Conservation (phyloP, 208 protist genomes). For the Leishmania mexicana region DNA sequence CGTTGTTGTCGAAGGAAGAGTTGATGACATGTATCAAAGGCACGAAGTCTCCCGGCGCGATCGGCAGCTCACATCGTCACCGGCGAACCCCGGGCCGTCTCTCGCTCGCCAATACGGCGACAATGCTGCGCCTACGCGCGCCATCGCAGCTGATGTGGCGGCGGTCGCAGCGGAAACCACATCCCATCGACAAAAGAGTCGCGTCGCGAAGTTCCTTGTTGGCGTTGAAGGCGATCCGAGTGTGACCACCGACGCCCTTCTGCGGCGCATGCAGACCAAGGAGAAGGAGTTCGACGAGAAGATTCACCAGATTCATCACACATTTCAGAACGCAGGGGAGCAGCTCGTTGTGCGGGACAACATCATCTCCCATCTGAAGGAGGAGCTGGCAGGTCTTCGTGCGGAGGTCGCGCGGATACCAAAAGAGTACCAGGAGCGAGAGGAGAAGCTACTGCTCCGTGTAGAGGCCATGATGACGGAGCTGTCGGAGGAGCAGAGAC, state of each 20-base stretch:
- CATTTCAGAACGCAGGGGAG: slow-evolving; percentile 65
- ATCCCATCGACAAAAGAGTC: not conserved
- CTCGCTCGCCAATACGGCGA: slow-evolving; percentile 20
- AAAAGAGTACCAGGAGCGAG: slow-evolving; percentile 27
- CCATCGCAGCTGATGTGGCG: not conserved
- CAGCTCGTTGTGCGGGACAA: slow-evolving; percentile 65
- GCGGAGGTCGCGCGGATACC: slow-evolving; percentile 19
- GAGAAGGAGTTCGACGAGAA: slow-evolving; percentile 78
- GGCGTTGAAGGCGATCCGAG: slow-evolving; percentile 8
- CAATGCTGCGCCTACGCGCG: not conserved
- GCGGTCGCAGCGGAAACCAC: not conserved
- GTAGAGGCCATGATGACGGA: slow-evolving; percentile 32
- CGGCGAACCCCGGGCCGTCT: not conserved
- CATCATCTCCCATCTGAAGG: slow-evolving; percentile 70
- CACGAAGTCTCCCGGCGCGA: not conserved
- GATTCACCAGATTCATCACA: slow-evolving; percentile 78
- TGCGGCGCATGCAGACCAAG: slow-evolving; percentile 56
- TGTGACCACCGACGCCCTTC: slow-evolving; percentile 42
- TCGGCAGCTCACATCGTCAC: not conserved
- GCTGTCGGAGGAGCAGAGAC: slow-evolving; percentile 27
- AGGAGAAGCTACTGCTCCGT: slow-evolving; percentile 27
- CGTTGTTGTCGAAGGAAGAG: not conserved
- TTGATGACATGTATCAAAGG: too few relatives aligned
- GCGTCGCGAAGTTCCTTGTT: not conserved
- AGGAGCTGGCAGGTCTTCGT: slow-evolving; percentile 51